Conservation (phyloP, 163 green algal genomes). For the Chlamydomonas reinhardtii region DNA sequence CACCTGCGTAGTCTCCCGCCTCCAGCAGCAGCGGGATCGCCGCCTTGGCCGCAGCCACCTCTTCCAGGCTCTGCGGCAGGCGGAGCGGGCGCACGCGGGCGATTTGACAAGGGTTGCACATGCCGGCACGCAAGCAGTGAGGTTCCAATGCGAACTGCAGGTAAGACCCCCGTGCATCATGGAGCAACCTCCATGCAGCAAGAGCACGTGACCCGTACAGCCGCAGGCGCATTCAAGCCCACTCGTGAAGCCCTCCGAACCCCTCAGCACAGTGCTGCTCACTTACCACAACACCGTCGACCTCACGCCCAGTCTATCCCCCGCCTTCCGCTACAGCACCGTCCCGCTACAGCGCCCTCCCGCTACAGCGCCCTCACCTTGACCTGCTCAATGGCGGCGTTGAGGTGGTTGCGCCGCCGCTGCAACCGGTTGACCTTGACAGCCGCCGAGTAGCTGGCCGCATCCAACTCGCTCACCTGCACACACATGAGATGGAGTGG, state of each 20-base stretch:
- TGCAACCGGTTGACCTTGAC: constrained; percentile 69
- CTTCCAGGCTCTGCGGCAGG: constrained; percentile 35
- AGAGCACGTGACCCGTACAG: too few relatives aligned
- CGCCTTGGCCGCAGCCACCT: constrained; percentile 60
- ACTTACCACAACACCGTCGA: too few relatives aligned
- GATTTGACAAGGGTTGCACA: background rate
- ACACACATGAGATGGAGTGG: too few relatives aligned
- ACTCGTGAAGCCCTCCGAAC: too few relatives aligned
- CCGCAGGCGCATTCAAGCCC: too few relatives aligned
- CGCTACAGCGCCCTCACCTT: constrained; percentile 62
- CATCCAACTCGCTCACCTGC: constrained; percentile 66
- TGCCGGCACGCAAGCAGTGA: too few relatives aligned
- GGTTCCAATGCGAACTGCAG: too few relatives aligned
- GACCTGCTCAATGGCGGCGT: constrained; percentile 63
- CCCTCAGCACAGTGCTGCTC: too few relatives aligned
- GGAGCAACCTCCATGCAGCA: too few relatives aligned
- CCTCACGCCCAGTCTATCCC: too few relatives aligned
- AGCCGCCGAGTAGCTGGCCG: constrained; percentile 64
- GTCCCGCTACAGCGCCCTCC: constrained; percentile 18
- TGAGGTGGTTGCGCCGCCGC: constrained; percentile 71
- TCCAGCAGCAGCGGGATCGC: constrained; percentile 76
- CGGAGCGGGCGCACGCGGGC: background rate
- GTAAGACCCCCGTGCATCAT: too few relatives aligned
- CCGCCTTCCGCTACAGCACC: too few relatives aligned
- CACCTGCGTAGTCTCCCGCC: constrained; percentile 74